Conservation (phyloP, 169 alveolate genomes). For the Eimeria maxima region DNA sequence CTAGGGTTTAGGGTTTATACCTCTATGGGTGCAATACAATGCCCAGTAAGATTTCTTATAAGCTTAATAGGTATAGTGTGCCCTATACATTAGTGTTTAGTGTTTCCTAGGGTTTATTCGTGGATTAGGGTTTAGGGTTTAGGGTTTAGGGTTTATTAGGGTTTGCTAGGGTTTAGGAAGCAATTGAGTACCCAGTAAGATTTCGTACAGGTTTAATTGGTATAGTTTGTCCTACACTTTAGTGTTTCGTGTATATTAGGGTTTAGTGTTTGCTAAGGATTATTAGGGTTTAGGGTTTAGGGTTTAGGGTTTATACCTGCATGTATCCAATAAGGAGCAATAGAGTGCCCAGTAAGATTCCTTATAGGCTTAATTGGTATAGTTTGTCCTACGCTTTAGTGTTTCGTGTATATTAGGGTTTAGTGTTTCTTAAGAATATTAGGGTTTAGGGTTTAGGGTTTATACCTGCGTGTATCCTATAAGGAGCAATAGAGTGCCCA, state of each 20-base stretch:
- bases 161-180: constrained; percentile 10
- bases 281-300: constrained; percentile 57
- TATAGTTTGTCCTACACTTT: neutral
- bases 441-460: constrained; percentile 50
- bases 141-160: constrained; percentile 38
- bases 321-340: constrained; percentile 92
- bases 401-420: neutral
- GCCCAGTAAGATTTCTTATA: too few relatives aligned
- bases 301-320: constrained; percentile 96
- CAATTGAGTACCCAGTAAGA: too few relatives aligned
- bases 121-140: too few relatives aligned
- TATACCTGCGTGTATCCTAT: constrained; percentile 98
- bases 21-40: too few relatives aligned
- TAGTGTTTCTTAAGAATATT: neutral
- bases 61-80: neutral
- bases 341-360: too few relatives aligned
- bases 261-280: neutral
- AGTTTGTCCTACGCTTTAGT: neutral
- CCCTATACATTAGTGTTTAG: neutral
- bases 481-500: constrained; percentile 99
- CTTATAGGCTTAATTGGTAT: neutral
- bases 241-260: neutral
- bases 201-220: neutral
- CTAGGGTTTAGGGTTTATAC: too few relatives aligned
- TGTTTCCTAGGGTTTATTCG: too few relatives aligned